phyloP scores from a whole-genome alignment of 2,329 filamentous ascomycete genomes.

The Talaromyces rugulosus region DNA sequence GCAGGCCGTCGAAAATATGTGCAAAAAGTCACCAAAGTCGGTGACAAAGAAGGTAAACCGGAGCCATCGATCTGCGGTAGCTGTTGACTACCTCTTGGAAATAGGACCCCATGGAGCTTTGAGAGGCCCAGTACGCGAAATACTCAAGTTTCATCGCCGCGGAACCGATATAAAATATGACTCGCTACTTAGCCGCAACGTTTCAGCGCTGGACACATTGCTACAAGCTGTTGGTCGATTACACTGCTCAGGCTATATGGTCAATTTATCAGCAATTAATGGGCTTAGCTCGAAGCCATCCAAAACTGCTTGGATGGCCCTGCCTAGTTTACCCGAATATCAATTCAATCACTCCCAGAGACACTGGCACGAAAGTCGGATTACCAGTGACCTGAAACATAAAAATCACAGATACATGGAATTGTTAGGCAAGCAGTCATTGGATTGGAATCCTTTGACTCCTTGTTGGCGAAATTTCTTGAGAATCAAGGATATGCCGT shows the following conservation, averaged over 20 bases:
- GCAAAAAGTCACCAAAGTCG: background rate
- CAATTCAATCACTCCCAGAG: slow-evolving; percentile 22
- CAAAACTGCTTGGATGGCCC: background rate
- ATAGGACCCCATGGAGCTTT: slow-evolving; percentile 28
- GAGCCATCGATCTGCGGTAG: background rate
- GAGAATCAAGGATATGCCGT: slow-evolving; percentile 24
- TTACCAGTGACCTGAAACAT: slow-evolving; percentile 20
- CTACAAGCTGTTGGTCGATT: slow-evolving; percentile 18
- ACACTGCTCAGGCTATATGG: slow-evolving; percentile 15
- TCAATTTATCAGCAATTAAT: slow-evolving; percentile 22
- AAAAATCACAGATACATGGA: slow-evolving; percentile 24
- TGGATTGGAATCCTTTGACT: slow-evolving; percentile 22
- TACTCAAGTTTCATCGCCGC: slow-evolving; percentile 4
- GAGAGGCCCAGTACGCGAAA: slow-evolving; percentile 24
- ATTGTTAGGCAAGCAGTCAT: slow-evolving; percentile 23
- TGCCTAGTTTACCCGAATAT: slow-evolving; percentile 24
- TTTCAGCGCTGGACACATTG: slow-evolving; percentile 16
- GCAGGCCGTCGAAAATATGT: slow-evolving; percentile 15
- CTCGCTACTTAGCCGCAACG: slow-evolving; percentile 20
- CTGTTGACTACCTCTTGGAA: slow-evolving; percentile 21
- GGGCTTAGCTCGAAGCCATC: slow-evolving; percentile 2
- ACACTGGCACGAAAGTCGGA: slow-evolving; percentile 21
- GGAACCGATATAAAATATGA: slow-evolving; percentile 19
- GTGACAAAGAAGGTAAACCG: background rate
- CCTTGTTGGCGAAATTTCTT: slow-evolving; percentile 27